phyloP scores from a whole-genome alignment of 495 filamentous ascomycete species.

The Penicillium cosmopolitanum region DNA sequence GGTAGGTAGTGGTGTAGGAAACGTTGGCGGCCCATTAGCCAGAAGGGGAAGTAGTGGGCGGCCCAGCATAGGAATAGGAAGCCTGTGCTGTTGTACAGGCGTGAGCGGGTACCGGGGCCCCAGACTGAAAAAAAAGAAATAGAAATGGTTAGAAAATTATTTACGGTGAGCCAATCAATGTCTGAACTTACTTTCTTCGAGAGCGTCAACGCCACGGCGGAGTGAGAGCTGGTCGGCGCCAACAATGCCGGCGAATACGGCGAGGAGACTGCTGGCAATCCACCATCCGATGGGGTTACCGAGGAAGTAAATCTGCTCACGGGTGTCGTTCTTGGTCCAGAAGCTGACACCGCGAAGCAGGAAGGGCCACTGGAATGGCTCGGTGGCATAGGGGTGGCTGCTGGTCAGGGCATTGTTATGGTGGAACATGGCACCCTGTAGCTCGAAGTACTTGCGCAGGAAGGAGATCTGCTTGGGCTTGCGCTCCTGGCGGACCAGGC shows the following conservation, averaged over 20 bases:
- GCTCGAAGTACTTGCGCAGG: slow-evolving; percentile 91
- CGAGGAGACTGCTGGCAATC: slow-evolving; percentile 87
- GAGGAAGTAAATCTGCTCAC: slow-evolving; percentile 97
- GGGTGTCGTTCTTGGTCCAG: slow-evolving; percentile 97
- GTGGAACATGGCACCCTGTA: slow-evolving; percentile 98
- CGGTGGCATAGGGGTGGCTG: slow-evolving; percentile 92
- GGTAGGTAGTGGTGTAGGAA: slow-evolving; percentile 82
- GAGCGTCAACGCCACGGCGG: slow-evolving; percentile 86
- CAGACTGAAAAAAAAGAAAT: slow-evolving; percentile 26
- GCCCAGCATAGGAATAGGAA: slow-evolving; percentile 94
- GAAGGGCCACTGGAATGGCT: slow-evolving; percentile 98
- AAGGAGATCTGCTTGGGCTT: slow-evolving; percentile 85
- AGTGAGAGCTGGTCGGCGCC: slow-evolving; percentile 92
- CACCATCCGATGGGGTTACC: slow-evolving; percentile 98
- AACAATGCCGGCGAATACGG: slow-evolving; percentile 91
- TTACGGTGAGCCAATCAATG: neutral
- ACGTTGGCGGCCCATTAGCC: slow-evolving; percentile 74
- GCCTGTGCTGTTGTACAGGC: slow-evolving; percentile 95
- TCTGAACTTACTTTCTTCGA: slow-evolving; percentile 82
- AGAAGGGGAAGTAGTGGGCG: slow-evolving; percentile 76
- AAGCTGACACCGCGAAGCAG: slow-evolving; percentile 95
- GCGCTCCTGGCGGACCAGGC: slow-evolving; percentile 69
- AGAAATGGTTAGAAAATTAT: neutral
- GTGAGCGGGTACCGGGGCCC: slow-evolving; percentile 79
- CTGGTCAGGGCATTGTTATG: slow-evolving; percentile 98